These are phyloP conservation scores for Colletotrichum sp. DNA, from an alignment of 2,329 filamentous ascomycete genomes.

Conservation along the genomic window DNA sequence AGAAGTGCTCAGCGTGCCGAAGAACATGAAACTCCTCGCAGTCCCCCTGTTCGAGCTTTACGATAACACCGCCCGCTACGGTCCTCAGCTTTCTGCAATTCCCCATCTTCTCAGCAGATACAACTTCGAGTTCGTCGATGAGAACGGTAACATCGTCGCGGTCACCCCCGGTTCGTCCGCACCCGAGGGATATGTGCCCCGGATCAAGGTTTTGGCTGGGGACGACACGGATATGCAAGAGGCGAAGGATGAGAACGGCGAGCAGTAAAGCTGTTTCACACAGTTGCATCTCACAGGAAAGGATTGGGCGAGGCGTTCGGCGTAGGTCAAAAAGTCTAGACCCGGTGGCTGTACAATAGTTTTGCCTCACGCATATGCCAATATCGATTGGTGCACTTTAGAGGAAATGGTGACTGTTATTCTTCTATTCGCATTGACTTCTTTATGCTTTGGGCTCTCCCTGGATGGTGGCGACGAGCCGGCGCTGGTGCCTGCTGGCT, in stretches of 20 bases:
- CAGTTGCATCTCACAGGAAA: background rate
- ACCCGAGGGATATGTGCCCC: conserved; percentile 63
- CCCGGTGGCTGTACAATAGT: conserved; percentile 14
- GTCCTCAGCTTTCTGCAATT: conserved; percentile 94
- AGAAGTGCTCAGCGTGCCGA: conserved; percentile 96
- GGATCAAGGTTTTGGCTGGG: conserved; percentile 69
- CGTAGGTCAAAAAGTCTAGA: conserved; percentile 19
- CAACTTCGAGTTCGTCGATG: conserved; percentile 97
- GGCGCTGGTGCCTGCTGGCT: conserved; percentile 74
- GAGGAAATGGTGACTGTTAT: background rate
- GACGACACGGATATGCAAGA: conserved; percentile 65
- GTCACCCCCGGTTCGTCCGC: conserved; percentile 75
- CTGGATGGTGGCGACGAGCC: conserved; percentile 91
- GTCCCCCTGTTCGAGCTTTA: conserved; percentile 98
- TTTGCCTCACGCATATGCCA: background rate
- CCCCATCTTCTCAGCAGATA: conserved; percentile 93
- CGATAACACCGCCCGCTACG: conserved; percentile 94
- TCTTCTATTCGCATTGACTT: background rate
- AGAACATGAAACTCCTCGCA: conserved; percentile 99
- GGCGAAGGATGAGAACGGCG: conserved; percentile 48
- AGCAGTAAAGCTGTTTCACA: conserved; percentile 15
- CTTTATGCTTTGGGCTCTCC: conserved; percentile 67
- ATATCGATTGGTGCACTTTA: background rate
- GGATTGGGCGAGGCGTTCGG: conserved; percentile 22
- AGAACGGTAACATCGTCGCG: conserved; percentile 85